Percentiles rank a stretch among this genome's conserved stretches.
Conservation (phyloP, 345 rosid genomes). For the Rhizophora mangle region DNA sequence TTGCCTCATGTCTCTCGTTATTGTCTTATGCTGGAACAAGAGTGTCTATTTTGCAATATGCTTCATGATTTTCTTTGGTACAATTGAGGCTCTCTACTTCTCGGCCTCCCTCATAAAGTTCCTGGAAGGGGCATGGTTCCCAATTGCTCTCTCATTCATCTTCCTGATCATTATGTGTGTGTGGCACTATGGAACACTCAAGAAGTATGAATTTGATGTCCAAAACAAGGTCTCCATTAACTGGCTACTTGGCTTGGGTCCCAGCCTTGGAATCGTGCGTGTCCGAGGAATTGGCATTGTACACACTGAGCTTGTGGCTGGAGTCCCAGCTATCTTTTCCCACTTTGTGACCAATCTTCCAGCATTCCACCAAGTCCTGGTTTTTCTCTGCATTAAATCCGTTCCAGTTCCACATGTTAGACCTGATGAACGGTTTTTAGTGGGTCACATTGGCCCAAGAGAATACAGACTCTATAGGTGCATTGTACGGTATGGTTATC, state of each 20-base stretch:
- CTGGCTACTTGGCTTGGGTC: conserved; percentile 84
- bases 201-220: conserved; percentile 79
- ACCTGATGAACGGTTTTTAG: conserved; percentile 79
- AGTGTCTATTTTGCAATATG: conserved; percentile 60
- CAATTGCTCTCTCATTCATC: conserved; percentile 71
- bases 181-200: conserved; percentile 88
- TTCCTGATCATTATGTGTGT: conserved; percentile 77
- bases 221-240: conserved; percentile 91
- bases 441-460: conserved; percentile 78
- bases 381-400: conserved; percentile 90
- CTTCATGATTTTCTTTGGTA: conserved; percentile 74
- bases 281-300: conserved; percentile 85
- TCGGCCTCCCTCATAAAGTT: conserved; percentile 90
- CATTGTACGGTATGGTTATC: conserved; percentile 89
- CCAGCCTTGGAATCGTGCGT: conserved; percentile 81
- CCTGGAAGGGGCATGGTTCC: conserved; percentile 98
- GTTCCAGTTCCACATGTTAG: conserved; percentile 94
- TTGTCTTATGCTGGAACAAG: conserved; percentile 92
- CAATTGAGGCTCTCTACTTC: conserved; percentile 90
- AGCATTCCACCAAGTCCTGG: conserved; percentile 90
- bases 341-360: conserved; percentile 97
- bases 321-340: conserved; percentile 95
- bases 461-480: conserved; percentile 78
- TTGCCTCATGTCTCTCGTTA: conserved; percentile 90
- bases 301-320: conserved; percentile 91